These are phyloP conservation scores for Tetracladium maxilliforme DNA, from an alignment of 2,329 filamentous ascomycete species.

Conservation along the genomic window DNA sequence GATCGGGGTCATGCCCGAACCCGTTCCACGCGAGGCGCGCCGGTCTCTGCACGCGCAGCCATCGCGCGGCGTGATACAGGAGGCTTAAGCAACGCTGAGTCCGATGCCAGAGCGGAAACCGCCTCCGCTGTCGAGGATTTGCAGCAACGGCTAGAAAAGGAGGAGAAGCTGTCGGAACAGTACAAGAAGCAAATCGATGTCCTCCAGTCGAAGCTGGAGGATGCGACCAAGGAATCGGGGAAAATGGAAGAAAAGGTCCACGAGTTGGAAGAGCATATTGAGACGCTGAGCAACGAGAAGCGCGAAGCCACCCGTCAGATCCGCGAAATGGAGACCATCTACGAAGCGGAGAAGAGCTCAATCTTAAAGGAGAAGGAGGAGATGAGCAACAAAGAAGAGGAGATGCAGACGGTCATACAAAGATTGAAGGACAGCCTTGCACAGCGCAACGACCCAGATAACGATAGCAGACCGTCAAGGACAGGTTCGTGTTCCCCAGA, in stretches of 20 bases:
- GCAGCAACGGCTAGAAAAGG: conserved; percentile 66
- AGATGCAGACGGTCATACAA: conserved; percentile 82
- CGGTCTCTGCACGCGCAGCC: conserved; percentile 14
- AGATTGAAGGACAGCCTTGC: conserved; percentile 80
- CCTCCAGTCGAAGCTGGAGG: conserved; percentile 73
- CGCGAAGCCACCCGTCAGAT: conserved; percentile 70
- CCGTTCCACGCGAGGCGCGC: too few species aligned
- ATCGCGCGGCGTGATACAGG: too few species aligned
- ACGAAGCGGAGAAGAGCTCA: conserved; percentile 77
- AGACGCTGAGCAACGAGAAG: conserved; percentile 71
- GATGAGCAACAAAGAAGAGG: conserved; percentile 68
- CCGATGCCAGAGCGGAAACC: conserved; percentile 67
- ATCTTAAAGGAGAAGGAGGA: conserved; percentile 90
- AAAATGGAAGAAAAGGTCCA: conserved; percentile 80
- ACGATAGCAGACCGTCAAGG: too few species aligned
- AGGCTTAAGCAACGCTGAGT: conserved; percentile 42
- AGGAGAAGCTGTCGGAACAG: conserved; percentile 64
- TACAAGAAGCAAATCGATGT: conserved; percentile 75
- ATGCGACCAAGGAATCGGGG: conserved; percentile 67
- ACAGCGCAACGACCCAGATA: too few species aligned
- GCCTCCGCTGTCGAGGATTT: conserved; percentile 70
- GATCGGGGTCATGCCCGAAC: not conserved
- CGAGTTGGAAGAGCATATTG: conserved; percentile 72
- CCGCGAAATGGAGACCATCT: conserved; percentile 82
- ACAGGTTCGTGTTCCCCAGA: too few species aligned